Base-by-base conservation (phyloP, 2,329 filamentous ascomycete species). In the Cladophialophora exuberans region DNA sequence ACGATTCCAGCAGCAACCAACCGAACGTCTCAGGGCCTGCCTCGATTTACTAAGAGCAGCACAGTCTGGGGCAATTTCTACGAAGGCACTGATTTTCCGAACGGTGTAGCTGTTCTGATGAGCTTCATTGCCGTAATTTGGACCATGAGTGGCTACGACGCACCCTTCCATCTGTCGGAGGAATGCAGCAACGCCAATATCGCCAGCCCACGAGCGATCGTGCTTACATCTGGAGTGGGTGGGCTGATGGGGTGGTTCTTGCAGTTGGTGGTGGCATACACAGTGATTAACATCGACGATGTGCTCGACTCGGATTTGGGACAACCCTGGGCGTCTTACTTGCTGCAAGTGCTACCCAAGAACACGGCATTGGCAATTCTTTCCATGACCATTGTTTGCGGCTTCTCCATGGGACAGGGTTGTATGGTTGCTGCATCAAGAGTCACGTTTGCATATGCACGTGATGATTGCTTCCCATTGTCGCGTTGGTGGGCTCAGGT, bases 121-220 rank as follows among this genome's bases (percentile, higher is more conserved):
- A 83, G 80, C 18, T 90, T 90, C 67, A 80, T 88, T 38, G 79
- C 81, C 23, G 85, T 87, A 28, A 86, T 88, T 59, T 87, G 84
- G 84, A 87, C 84, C 4, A 83, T 83, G 76, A 77, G 77, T 4
- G 84, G 85, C 35, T 88, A 87, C 66, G 85, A 88, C 68, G 79
- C 79, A 0, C 83, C 86, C 0, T 89, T 89, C 68, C 87, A 90
- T 70, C 71, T 90, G n/a, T 80, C 83, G 3, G 87, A 90, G 66
- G 87, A 90, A 69, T 90, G 87, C 70, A 85, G 83, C 56, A 90
- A 90, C 62, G 87, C 87, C 23, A 84, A 82, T 62, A 72, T 89
- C 41, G 86, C 87, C 25, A 82, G 85, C 7, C 87, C 87, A 0
- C 81, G 87, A 10, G 87, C 87, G 6, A 90, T 90, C 48, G 82